These are phyloP conservation scores for Wickerhamiella lipophila DNA, from an alignment of 805 yeast genomes.

Conservation along the genomic window DNA sequence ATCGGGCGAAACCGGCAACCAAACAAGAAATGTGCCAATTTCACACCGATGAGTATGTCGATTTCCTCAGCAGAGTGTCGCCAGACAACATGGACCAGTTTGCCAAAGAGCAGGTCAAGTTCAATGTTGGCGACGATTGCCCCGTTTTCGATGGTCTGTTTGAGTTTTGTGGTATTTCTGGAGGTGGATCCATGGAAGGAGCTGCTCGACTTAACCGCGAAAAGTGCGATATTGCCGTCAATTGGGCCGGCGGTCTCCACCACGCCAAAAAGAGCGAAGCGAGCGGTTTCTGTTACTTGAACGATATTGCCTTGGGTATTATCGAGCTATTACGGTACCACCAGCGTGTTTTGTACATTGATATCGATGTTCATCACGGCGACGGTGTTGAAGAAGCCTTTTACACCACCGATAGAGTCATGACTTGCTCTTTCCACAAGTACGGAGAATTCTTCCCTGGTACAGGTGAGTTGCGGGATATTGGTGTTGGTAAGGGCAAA, in stretches of 20 bases:
- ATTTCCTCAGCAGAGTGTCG: conserved; percentile 76
- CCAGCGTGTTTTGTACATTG: conserved; percentile 85
- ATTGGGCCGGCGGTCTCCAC: conserved; percentile 94
- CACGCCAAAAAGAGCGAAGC: conserved; percentile 95
- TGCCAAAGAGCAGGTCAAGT: conserved; percentile 75
- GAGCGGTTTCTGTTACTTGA: conserved; percentile 87
- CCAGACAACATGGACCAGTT: conserved; percentile 85
- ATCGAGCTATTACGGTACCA: conserved; percentile 75
- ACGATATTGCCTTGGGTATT: conserved; percentile 85
- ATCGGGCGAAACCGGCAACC: conserved; percentile 94
- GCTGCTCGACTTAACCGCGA: conserved; percentile 75
- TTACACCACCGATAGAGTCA: conserved; percentile 85
- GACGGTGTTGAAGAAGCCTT: conserved; percentile 98
- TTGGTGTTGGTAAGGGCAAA: conserved; percentile 80
- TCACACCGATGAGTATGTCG: conserved; percentile 95
- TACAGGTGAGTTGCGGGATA: conserved; percentile 84
- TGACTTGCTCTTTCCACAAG: conserved; percentile 94
- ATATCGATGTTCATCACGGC: conserved; percentile 92
- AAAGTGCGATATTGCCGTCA: conserved; percentile 85
- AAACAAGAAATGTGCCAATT: conserved; percentile 97
- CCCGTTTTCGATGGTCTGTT: conserved; percentile 92
- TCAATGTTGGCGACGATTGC: conserved; percentile 94
- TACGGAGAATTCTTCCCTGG: conserved; percentile 97
- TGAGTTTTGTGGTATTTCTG: conserved; percentile 75
- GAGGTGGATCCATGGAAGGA: conserved; percentile 85